Evolutionary conservation across 306 rosid genomes (phyloP).

Genomic region (Canavalia gladiata): DNA sequence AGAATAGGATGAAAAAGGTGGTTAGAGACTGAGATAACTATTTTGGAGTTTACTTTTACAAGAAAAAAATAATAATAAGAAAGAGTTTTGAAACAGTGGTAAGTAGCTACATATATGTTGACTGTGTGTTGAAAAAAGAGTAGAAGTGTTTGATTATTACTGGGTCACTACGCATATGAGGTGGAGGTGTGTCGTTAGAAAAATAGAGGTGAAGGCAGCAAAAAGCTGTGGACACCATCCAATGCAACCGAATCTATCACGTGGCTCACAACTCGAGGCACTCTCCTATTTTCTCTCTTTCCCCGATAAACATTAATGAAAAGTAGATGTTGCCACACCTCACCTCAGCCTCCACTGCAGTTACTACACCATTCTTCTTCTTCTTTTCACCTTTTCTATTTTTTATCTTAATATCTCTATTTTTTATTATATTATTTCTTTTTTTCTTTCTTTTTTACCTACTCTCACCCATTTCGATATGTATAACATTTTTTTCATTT

Average conservation of each 20-base stretch:
- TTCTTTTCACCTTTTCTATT: background rate
- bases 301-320: conserved; percentile 57
- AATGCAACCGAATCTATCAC: conserved; percentile 70
- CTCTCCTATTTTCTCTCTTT: conserved; percentile 33
- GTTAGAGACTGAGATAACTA: background rate
- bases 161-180: background rate
- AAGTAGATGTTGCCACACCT: conserved; percentile 57
- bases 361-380: background rate
- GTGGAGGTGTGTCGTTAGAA: conserved; percentile 48
- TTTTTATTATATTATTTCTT: no score
- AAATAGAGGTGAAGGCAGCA: conserved; percentile 57
- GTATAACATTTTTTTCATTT: no score
- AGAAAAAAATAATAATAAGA: background rate
- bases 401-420: background rate
- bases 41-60: background rate
- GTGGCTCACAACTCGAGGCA: conserved; percentile 71
- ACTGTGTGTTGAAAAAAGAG: background rate
- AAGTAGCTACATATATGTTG: no score
- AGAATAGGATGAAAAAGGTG: background rate
- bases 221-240: conserved; percentile 65
- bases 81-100: background rate
- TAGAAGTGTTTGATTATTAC: background rate
- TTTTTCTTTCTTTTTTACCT: no score
- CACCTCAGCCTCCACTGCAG: conserved; percentile 20
- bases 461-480: no score